Percentiles rank a stretch among this genome's conserved stretches.
Evolutionary conservation across 176 grass and related monocot genomes (phyloP).

Genomic region (Bonia amplexicaulis): DNA sequence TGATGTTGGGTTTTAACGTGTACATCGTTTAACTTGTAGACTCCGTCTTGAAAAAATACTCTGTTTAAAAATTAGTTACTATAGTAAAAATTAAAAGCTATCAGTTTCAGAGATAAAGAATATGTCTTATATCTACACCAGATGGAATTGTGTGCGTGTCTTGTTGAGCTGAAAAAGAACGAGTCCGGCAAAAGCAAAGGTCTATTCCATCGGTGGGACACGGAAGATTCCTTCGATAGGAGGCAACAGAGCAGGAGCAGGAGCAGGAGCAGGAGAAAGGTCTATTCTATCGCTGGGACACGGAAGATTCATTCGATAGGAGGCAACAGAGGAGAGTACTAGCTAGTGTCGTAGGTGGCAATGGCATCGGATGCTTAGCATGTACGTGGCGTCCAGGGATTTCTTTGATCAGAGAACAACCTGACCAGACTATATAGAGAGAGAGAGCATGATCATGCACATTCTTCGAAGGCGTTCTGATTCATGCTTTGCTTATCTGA

Average conservation of each 20-base stretch:
- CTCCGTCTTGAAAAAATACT: too few relatives aligned
- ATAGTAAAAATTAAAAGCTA: too few relatives aligned
- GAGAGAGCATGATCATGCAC: not conserved
- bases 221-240: not conserved
- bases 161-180: not conserved
- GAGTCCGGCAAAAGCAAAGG: not conserved
- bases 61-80: too few relatives aligned
- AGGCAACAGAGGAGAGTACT: not conserved
- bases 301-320: not conserved
- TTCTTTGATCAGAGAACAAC: not conserved
- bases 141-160: not conserved
- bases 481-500: too few relatives aligned
- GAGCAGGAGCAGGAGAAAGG: not conserved
- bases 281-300: not conserved
- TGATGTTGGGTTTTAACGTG: too few relatives aligned
- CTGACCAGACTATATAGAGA: not conserved
- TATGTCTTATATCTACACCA: too few relatives aligned
- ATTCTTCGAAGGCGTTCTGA: not conserved
- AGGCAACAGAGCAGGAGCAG: not conserved
- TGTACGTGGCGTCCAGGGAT: conserved; percentile 41
- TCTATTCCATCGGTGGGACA: not conserved
- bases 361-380: conserved; percentile 28
- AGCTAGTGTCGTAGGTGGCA: not conserved
- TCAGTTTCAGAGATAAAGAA: too few relatives aligned
- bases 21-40: too few relatives aligned